Evolutionary conservation across 2,329 filamentous ascomycete species (phyloP).

Genomic region (Botrytis porri): DNA sequence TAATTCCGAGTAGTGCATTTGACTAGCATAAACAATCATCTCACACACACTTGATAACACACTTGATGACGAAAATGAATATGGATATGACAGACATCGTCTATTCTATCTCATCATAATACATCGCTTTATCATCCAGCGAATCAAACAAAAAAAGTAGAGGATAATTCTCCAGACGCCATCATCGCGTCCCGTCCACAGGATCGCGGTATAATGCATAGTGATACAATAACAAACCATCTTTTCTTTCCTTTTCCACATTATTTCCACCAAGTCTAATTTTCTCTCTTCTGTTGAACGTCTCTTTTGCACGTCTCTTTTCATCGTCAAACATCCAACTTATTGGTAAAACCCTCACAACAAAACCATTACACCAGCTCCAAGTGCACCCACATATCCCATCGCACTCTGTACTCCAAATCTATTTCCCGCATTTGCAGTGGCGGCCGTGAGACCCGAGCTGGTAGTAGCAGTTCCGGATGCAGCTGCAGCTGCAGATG

Average conservation of each 20-base stretch:
- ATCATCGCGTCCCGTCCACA: constrained; percentile 13
- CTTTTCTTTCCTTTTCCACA: background rate
- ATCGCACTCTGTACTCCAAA: background rate
- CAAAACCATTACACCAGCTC: background rate
- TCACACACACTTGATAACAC: no score
- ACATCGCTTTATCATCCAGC: background rate
- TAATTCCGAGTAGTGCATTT: no score
- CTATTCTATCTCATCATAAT: background rate
- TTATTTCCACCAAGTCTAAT: background rate
- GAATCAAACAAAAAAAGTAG: background rate
- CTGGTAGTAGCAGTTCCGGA: constrained; percentile 4
- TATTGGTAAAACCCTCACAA: background rate
- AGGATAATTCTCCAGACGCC: background rate
- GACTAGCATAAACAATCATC: background rate
- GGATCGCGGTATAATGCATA: constrained; percentile 8
- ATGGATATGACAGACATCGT: background rate
- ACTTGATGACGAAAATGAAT: background rate
- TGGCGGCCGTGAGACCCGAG: constrained; percentile 11
- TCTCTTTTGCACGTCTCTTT: no score
- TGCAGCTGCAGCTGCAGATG: background rate
- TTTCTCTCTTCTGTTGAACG: background rate
- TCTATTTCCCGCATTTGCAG: background rate
- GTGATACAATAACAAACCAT: constrained; percentile 5
- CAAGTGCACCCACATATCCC: constrained; percentile 2
- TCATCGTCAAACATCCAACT: background rate